Evolutionary conservation across 108 stramenopile genomes (phyloP), one percentile per base, ranked within the genome.

Genomic region (Pseudonitzschia multiseries): DNA sequence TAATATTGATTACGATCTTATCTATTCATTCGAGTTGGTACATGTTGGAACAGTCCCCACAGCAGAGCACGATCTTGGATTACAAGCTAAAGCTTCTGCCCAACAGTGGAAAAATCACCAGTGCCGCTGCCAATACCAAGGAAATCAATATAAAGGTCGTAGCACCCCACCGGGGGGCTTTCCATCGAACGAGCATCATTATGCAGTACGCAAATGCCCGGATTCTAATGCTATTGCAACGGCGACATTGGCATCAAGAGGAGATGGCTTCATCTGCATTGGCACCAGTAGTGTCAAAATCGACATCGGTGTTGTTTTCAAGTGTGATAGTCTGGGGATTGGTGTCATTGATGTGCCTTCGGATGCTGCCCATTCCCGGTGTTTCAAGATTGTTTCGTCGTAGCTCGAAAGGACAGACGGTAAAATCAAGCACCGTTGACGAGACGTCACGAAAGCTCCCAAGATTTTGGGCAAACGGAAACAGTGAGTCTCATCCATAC

Each of bases 111-210:
- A 62, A 62, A 20, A 62, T 5, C 15, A 40, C 20, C n/a, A 62
- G 36, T 12, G 40, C 20, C 8, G 46, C 14, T 14, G 13, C 13
- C 46, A 14, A 48, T 48, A 2, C 18, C 17, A 48, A 10, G 46
- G 4, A 17, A 33, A 0, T 62, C 8, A 31, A 33, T 20, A 31
- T 62, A 9, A 31, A 48, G 22, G 46, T 67, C 0, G 46, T 50
- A 3, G 44, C 66, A 21, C 66, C 66, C 26, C 66, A 67, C 43
- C 66, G 66, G 15, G 66, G n/a, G 26, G 66, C 66, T 4, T 67
- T 67, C 43, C 42, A 67, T 28, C 20, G 66, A 14, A 67, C 66
- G 0, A 67, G 66, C 22, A 48, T 67, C 17, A 67, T 67, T 67
- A 48, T 67, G 66, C 66, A 67, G 44, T 67, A 67, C 43, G 66